phyloP scores from a whole-genome alignment of 352 stramenopile genomes.

The Aphanomyces euteiches region DNA sequence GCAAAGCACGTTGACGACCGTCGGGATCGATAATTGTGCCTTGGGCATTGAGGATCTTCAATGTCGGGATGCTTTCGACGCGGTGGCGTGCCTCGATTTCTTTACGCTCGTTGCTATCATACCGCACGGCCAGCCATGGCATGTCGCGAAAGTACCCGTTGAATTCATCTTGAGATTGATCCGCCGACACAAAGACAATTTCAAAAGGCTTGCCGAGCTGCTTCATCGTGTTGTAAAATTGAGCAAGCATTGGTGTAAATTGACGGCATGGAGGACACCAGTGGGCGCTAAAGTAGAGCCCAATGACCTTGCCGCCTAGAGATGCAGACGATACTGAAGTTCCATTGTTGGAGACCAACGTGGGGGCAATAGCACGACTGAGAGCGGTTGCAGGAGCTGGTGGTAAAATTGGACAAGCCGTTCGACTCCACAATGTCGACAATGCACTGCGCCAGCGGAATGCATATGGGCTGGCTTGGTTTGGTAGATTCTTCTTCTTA shows the following conservation, averaged over 20 bases:
- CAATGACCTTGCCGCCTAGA: slow-evolving; percentile 38
- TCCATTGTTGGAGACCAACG: not conserved
- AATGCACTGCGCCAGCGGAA: not conserved
- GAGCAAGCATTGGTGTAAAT: slow-evolving; percentile 92
- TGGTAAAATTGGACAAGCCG: slow-evolving; percentile 12
- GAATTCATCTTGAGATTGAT: slow-evolving; percentile 70
- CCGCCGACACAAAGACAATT: slow-evolving; percentile 86
- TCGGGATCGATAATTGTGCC: slow-evolving; percentile 19
- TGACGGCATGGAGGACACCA: slow-evolving; percentile 92
- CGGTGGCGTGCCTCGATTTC: slow-evolving; percentile 9
- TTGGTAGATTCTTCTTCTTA: slow-evolving; percentile 26
- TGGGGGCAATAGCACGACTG: slow-evolving; percentile 6
- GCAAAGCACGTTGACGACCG: slow-evolving; percentile 18
- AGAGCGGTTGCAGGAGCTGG: slow-evolving; percentile 10
- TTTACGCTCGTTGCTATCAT: slow-evolving; percentile 9
- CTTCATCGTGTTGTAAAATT: slow-evolving; percentile 87
- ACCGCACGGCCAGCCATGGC: slow-evolving; percentile 92
- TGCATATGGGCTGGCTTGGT: not conserved
- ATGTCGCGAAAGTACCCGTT: slow-evolving; percentile 90
- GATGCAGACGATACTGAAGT: not conserved
- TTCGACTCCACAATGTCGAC: slow-evolving; percentile 7
- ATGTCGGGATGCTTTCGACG: slow-evolving; percentile 17
- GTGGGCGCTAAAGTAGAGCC: slow-evolving; percentile 95
- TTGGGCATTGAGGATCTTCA: slow-evolving; percentile 25
- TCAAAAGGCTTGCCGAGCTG: slow-evolving; percentile 86